These are phyloP conservation scores for Torulaspora franciscae DNA, from an alignment of 805 yeast species.

Conservation along the genomic window DNA sequence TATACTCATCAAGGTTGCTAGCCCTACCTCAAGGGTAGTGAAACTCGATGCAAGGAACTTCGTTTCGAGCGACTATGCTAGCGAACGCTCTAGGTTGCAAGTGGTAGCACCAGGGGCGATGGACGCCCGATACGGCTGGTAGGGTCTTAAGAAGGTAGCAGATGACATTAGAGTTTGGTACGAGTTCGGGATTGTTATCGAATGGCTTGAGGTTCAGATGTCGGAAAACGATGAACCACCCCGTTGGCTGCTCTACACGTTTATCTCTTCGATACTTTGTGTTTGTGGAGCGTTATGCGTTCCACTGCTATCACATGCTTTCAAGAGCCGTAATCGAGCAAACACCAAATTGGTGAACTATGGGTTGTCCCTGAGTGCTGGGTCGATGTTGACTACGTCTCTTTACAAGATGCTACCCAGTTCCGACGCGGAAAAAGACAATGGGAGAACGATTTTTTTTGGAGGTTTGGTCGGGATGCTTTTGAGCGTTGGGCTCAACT, in stretches of 20 bases:
- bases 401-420: slow-evolving; percentile 68
- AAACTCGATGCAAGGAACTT: no score
- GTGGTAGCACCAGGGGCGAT: no score
- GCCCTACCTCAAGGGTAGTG: no score
- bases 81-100: no score
- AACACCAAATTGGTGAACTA: slow-evolving; percentile 62
- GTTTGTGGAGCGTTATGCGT: slow-evolving; percentile 66
- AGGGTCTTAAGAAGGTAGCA: no score
- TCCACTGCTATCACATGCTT: slow-evolving; percentile 25
- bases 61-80: no score
- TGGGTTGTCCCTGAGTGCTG: slow-evolving; percentile 73
- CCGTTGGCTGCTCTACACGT: slow-evolving; percentile 37
- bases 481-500: slow-evolving; percentile 56
- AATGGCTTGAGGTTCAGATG: not conserved
- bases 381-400: slow-evolving; percentile 77
- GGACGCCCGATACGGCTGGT: no score
- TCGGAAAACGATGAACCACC: slow-evolving; percentile 15
- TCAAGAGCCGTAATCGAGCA: slow-evolving; percentile 15
- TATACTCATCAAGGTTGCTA: no score
- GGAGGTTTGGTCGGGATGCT: slow-evolving; percentile 51
- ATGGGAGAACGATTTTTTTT: slow-evolving; percentile 43
- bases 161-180: no score
- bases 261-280: slow-evolving; percentile 65
- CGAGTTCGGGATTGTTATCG: not conserved
- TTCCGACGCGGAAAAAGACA: slow-evolving; percentile 41